Evolutionary conservation across 2,329 filamentous ascomycete species (phyloP).

Genomic region (Metarhizium guizhouense): DNA sequence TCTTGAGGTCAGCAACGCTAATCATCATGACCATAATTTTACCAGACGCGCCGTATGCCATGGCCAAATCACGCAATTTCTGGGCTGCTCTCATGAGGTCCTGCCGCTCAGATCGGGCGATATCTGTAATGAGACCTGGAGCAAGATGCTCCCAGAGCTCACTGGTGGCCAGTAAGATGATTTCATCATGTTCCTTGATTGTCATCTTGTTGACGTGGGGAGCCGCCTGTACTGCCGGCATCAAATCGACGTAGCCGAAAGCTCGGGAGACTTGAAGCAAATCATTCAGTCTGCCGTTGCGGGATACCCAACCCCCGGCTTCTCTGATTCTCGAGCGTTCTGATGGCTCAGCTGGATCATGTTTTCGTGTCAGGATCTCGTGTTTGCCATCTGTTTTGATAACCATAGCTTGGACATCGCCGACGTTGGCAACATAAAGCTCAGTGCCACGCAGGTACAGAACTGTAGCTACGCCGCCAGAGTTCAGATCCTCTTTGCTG

Average conservation of each 20-base stretch:
- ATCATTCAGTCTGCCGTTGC: slow-evolving; percentile 90
- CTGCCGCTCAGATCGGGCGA: slow-evolving; percentile 74
- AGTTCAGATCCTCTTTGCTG: slow-evolving; percentile 79
- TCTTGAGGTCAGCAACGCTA: slow-evolving; percentile 83
- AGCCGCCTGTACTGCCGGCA: slow-evolving; percentile 86
- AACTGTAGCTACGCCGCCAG: slow-evolving; percentile 86
- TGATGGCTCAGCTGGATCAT: slow-evolving; percentile 78
- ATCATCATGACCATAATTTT: slow-evolving; percentile 99
- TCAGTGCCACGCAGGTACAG: slow-evolving; percentile 85
- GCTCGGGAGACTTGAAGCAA: slow-evolving; percentile 83
- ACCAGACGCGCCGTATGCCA: slow-evolving; percentile 85
- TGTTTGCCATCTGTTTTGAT: slow-evolving; percentile 82
- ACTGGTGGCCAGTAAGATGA: slow-evolving; percentile 81
- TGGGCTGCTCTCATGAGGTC: slow-evolving; percentile 94
- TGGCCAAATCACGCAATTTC: slow-evolving; percentile 87
- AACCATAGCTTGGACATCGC: slow-evolving; percentile 90
- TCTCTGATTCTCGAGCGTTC: slow-evolving; percentile 88
- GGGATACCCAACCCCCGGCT: slow-evolving; percentile 90
- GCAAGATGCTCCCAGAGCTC: slow-evolving; percentile 95
- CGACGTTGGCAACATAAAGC: slow-evolving; percentile 89
- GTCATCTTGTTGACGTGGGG: slow-evolving; percentile 73
- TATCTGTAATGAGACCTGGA: slow-evolving; percentile 83
- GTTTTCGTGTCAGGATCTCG: slow-evolving; percentile 78
- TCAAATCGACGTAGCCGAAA: slow-evolving; percentile 88
- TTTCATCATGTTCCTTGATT: slow-evolving; percentile 83